Base-by-base conservation (phyloP, 179 eudicot species). In the Beta lomatogona region DNA sequence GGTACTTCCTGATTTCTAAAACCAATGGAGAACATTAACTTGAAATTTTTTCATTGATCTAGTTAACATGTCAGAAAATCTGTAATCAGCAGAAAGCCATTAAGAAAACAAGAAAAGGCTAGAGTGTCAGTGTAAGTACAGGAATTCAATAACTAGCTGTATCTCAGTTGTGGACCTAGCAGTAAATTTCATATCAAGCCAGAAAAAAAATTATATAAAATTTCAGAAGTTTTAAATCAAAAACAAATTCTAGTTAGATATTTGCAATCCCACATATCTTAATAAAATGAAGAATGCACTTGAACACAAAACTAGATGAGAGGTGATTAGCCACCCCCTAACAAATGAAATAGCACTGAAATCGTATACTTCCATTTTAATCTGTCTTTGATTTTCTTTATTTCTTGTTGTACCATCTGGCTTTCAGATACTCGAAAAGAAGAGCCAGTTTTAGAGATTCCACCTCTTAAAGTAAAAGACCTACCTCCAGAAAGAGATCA, bases 401-500 rank as follows among this genome's bases (percentile, higher is more conserved):
- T 48, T 48, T 71, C 18, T 21, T 16, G 12, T 28, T 11, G 67
- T 31, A 52, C 46, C 3, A 52, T 71, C 41, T 52, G 60, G 44
- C 59, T 77, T 73, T 77, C 75, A 91, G 93, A 85, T 44, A 79
- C 76, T 44, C 81, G 52, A 36, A 48, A 81, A 16, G 93, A 89
- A 55, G 91, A 86, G 28, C 63, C 80, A 45, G 88, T 91, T 11
- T 70, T 15, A 36, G 94, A 90, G 82, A 77, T 90, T 57, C 91
- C 91, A 4, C 89, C 91, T 4, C 87, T 91, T 8, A 89, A 80
- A 83, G 74, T 92, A 31, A 91, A 92, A 79, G 94, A 93, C 78
- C 77, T 92, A 36, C 89, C 90, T 31, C 48, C 84, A 54, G 85
- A 85, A 21, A 68, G 48, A 11, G 54, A 79, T 21, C 82, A 76